Base-by-base conservation (phyloP, 2,329 filamentous ascomycete genomes). In the Penicillium paneum region DNA sequence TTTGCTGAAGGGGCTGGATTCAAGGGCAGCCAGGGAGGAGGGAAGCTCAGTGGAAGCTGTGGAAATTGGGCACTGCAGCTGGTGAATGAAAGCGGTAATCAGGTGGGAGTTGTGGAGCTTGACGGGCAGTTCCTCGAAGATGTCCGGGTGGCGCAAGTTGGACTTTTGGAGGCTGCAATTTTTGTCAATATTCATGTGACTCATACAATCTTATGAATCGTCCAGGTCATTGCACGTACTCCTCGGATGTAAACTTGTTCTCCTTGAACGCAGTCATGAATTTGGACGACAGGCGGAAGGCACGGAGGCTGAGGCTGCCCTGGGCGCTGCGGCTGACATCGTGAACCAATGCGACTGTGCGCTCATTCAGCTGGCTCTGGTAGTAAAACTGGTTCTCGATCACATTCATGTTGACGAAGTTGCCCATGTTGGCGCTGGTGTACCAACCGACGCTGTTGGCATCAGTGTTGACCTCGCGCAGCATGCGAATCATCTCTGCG, bases 381-480 rank as follows among this genome's bases (percentile, higher is more conserved):
- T 96, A 97, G 80, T 92, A 89, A 78, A 86, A 91, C 77, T 97
- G 92, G 81, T 97, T 99, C 83, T 99, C 94, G 76, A 99, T 90
- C 72, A 96, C 92, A 80, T 88, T 90, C 71, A 89, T 76, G 81
- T 92, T 97, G 81, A 97, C 83, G 67, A 97, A 97, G 82, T 96
- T 97, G 76, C 94, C 94, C 90, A 99, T 95, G 75, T 91, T 96
- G 61, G 92, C 91, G 79, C 91, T 97, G 56, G 91, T 97, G 80
- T 99, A 99, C 92, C 92, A 99, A 68, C 94, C 94, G 57, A 96
- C 91, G 69, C 91, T 95, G 81, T 97, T 96, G 63, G 94, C 94
- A 74, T 99, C 94, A 56, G 97, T 90, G 75, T 97, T 99, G 70
- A 99, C 94, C 78, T 97, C 94, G 74, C 93, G 89, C 60, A 97